Conservation (phyloP, 2,329 filamentous ascomycete species). For the Didymella exigua region DNA sequence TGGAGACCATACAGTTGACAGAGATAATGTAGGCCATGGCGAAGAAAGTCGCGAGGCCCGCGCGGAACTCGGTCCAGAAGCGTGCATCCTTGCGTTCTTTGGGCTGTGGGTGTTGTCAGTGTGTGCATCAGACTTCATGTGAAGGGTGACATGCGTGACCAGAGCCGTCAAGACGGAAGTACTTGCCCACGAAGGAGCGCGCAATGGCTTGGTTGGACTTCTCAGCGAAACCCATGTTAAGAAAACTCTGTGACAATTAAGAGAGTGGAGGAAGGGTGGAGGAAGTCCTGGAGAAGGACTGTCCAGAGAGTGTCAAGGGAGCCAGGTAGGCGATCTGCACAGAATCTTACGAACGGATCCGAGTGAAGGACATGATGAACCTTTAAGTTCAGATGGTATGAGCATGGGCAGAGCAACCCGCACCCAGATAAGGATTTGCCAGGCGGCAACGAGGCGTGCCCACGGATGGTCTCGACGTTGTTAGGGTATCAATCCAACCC, state of each 20-base stretch:
- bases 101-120: slow-evolving; percentile 54
- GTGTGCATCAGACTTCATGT: slow-evolving; percentile 1
- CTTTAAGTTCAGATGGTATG: slow-evolving; percentile 23
- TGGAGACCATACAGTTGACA: slow-evolving; percentile 57
- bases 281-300: slow-evolving; percentile 6
- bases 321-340: slow-evolving; percentile 18
- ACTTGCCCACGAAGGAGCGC: slow-evolving; percentile 44
- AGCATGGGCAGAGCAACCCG: slow-evolving; percentile 32
- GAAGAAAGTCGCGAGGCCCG: slow-evolving; percentile 73
- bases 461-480: slow-evolving; percentile 28
- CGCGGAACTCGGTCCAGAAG: slow-evolving; percentile 84
- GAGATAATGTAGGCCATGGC: slow-evolving; percentile 66
- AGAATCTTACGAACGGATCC: slow-evolving; percentile 6
- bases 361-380: slow-evolving; percentile 12
- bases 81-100: slow-evolving; percentile 74
- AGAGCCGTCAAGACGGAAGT: slow-evolving; percentile 79
- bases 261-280: slow-evolving; percentile 2
- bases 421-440: slow-evolving; percentile 45
- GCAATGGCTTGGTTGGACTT: slow-evolving; percentile 44
- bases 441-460: slow-evolving; percentile 20
- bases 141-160: slow-evolving; percentile 69
- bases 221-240: slow-evolving; percentile 43
- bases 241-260: slow-evolving; percentile 15
- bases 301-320: slow-evolving; percentile 6
- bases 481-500: slow-evolving; percentile 27